phyloP scores from a whole-genome alignment of 2,329 filamentous ascomycete species.

The Phialophora macrospora region DNA sequence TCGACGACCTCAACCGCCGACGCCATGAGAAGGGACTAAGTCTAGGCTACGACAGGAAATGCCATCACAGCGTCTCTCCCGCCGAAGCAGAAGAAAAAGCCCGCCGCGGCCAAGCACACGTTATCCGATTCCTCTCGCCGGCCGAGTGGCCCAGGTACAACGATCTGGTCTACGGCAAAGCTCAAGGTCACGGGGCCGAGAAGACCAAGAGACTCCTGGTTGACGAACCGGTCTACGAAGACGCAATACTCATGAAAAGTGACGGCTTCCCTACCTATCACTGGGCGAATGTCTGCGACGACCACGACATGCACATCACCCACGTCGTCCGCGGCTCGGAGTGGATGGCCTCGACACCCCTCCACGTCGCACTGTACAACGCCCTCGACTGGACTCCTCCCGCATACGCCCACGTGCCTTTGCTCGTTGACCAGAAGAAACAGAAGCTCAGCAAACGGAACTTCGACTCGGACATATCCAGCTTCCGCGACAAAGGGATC shows the following conservation, averaged over 20 bases:
- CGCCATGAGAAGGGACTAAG: conserved; percentile 64
- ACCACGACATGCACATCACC: conserved; percentile 92
- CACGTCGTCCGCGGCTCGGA: conserved; percentile 93
- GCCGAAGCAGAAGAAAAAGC: conserved; percentile 75
- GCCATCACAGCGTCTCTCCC: conserved; percentile 64
- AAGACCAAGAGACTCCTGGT: conserved; percentile 53
- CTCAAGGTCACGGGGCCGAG: conserved; percentile 55
- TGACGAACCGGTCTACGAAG: conserved; percentile 65
- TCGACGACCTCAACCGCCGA: conserved; percentile 69
- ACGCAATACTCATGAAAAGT: conserved; percentile 87
- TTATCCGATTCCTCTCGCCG: conserved; percentile 75
- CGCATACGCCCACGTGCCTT: conserved; percentile 77
- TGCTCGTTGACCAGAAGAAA: conserved; percentile 70
- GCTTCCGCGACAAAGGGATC: conserved; percentile 62
- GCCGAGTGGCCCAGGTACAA: conserved; percentile 66
- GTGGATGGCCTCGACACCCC: conserved; percentile 94
- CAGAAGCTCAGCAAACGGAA: conserved; percentile 89
- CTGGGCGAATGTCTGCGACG: conserved; percentile 94
- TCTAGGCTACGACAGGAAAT: conserved; percentile 73
- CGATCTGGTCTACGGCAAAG: conserved; percentile 78
- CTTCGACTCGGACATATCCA: conserved; percentile 65
- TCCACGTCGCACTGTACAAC: conserved; percentile 73
- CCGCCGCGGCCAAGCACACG: conserved; percentile 69
- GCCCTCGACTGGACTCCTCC: conserved; percentile 77
- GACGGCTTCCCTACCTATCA: conserved; percentile 96